Conservation (phyloP, 768 basidiomycete genomes). For the Auriscalpium vulgare region DNA sequence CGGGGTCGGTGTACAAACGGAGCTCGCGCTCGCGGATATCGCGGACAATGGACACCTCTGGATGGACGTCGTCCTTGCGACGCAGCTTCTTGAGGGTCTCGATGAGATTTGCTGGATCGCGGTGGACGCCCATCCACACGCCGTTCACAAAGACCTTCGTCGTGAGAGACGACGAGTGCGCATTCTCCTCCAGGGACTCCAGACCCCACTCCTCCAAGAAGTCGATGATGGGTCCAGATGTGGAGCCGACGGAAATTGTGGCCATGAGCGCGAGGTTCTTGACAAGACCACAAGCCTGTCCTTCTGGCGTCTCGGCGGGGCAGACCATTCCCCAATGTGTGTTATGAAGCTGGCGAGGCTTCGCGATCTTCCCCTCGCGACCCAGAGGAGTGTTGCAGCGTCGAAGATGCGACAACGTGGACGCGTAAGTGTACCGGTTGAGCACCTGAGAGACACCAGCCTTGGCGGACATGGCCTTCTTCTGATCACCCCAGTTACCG, state of each 20-base stretch:
- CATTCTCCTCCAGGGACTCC: slow-evolving; percentile 91
- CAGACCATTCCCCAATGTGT: slow-evolving; percentile 99
- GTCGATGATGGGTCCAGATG: slow-evolving; percentile 93
- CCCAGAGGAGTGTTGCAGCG: slow-evolving; percentile 98
- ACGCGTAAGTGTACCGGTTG: slow-evolving; percentile 97
- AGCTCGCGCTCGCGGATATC: slow-evolving; percentile 96
- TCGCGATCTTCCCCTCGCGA: slow-evolving; percentile 97
- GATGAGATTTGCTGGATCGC: slow-evolving; percentile 87
- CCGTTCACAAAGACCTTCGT: slow-evolving; percentile 99
- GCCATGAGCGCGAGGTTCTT: slow-evolving; percentile 98
- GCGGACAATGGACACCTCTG: slow-evolving; percentile 94
- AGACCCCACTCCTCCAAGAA: slow-evolving; percentile 99
- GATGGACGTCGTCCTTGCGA: slow-evolving; percentile 89
- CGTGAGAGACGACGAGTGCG: slow-evolving; percentile 69
- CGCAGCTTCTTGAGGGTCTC: slow-evolving; percentile 89
- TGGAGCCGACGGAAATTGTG: slow-evolving; percentile 95
- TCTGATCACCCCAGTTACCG: slow-evolving; percentile 99
- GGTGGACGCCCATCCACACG: slow-evolving; percentile 99
- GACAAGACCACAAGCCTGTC: slow-evolving; percentile 97
- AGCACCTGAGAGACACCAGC: slow-evolving; percentile 98
- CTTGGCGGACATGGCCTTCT: slow-evolving; percentile 96
- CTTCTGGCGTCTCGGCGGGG: slow-evolving; percentile 98
- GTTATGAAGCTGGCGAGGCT: slow-evolving; percentile 97
- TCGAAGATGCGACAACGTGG: slow-evolving; percentile 94
- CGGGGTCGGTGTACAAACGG: slow-evolving; percentile 92